A percentile compares a stretch with the other conserved stretches of the same genome.
phyloP scores from a whole-genome alignment of 257 asterid species.

The Solanum arcanum region DNA sequence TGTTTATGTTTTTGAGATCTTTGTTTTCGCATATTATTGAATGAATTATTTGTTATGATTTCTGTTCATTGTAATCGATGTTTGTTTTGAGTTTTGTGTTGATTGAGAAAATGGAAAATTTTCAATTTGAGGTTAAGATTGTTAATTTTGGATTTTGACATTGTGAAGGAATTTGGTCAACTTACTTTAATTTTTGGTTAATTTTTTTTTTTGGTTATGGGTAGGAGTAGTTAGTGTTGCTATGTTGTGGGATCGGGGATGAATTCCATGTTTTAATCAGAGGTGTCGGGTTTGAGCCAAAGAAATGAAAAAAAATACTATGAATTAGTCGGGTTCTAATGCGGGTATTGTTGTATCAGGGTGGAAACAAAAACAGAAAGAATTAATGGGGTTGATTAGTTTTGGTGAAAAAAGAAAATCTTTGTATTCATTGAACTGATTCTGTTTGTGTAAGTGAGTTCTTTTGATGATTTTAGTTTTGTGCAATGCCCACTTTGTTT shows the following conservation, averaged over 20 bases:
- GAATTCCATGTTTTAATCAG: rapidly evolving
- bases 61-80: neutral
- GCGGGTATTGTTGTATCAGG: neutral
- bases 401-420: neutral
- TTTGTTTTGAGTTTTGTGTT: neutral
- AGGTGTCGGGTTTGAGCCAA: neutral
- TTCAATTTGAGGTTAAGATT: neutral
- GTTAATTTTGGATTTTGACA: neutral
- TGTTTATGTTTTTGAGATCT: neutral
- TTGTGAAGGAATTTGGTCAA: neutral
- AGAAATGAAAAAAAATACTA: neutral
- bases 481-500: neutral
- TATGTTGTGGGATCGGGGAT: neutral
- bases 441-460: neutral
- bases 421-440: neutral
- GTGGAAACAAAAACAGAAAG: neutral
- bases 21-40: neutral
- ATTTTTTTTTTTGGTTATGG: neutral
- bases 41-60: neutral
- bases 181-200: neutral
- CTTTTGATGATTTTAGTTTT: neutral
- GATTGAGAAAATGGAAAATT: neutral
- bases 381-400: neutral
- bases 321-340: neutral
- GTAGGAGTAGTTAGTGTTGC: neutral